phyloP scores from a whole-genome alignment of 306 rosid species.

The Vigna reflexopilosa region DNA sequence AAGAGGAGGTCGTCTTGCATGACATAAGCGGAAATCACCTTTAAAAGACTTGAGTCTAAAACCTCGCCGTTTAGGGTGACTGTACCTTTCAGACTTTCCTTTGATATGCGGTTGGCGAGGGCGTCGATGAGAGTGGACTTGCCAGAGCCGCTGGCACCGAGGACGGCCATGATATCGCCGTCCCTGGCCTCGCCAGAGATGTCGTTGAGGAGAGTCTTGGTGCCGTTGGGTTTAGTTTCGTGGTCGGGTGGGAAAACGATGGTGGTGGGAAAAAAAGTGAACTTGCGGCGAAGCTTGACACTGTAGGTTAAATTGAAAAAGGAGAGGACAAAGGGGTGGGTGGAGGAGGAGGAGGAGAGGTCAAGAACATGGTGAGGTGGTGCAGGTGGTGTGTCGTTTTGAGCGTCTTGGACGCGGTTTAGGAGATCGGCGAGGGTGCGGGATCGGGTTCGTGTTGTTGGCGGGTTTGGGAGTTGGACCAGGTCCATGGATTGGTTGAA shows the following conservation, averaged over 20 bases:
- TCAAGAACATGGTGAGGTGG: constrained; percentile 39
- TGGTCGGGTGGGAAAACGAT: background rate
- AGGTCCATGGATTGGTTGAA: constrained; percentile 66
- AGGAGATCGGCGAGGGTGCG: constrained; percentile 75
- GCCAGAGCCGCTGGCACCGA: constrained; percentile 94
- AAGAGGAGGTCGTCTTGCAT: constrained; percentile 98
- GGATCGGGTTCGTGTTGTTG: background rate
- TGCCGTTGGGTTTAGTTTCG: constrained; percentile 29
- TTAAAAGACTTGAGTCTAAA: constrained; percentile 63
- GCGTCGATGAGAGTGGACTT: constrained; percentile 93
- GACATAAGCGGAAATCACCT: constrained; percentile 88
- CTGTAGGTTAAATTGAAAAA: constrained; percentile 75
- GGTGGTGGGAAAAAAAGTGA: constrained; percentile 32
- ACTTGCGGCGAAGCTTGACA: constrained; percentile 58
- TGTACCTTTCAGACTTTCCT: constrained; percentile 73
- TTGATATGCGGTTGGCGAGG: constrained; percentile 77
- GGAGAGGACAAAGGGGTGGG: constrained; percentile 69
- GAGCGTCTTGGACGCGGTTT: constrained; percentile 69
- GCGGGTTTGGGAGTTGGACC: constrained; percentile 29
- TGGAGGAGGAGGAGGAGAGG: constrained; percentile 39
- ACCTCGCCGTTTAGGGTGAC: constrained; percentile 67
- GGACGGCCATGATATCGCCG: constrained; percentile 93
- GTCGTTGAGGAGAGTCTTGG: constrained; percentile 64
- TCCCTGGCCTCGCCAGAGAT: constrained; percentile 92
- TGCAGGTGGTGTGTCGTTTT: constrained; percentile 36